Evolutionary conservation across 2,329 filamentous ascomycete species (phyloP).

Genomic region (Sordariomycetes sp.): DNA sequence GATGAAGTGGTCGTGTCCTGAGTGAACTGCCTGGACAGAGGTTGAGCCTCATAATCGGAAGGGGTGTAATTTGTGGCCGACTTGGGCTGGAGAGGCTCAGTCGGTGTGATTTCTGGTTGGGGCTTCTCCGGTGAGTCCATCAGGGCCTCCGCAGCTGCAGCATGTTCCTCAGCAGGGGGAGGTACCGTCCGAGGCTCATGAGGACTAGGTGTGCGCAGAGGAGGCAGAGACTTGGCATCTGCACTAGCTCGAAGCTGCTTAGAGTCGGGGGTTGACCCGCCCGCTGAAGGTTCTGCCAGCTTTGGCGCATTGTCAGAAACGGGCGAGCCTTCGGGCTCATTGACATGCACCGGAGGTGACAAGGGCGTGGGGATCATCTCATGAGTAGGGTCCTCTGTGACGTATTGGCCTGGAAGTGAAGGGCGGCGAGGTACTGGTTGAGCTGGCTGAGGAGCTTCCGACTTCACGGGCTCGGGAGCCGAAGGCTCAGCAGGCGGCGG

Average conservation of each 20-base stretch:
- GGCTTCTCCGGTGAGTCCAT: constrained; percentile 1
- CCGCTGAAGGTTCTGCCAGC: too few species aligned
- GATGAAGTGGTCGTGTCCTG: constrained; percentile 40
- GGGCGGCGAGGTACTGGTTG: too few species aligned
- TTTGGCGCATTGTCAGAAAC: constrained; percentile 8
- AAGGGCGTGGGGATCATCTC: not conserved
- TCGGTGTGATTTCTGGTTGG: constrained; percentile 23
- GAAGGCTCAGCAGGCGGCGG: not conserved
- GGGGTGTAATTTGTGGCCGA: constrained; percentile 22
- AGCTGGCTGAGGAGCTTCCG: too few species aligned
- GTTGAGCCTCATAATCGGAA: constrained; percentile 23
- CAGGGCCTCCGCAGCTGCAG: not conserved
- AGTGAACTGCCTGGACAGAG: constrained; percentile 31
- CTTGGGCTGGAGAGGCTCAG: constrained; percentile 34
- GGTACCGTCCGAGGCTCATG: constrained; percentile 3
- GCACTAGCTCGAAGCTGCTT: constrained; percentile 1
- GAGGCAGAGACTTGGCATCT: constrained; percentile 16
- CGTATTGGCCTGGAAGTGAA: too few species aligned
- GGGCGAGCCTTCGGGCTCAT: constrained; percentile 8
- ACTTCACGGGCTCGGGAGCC: not conserved
- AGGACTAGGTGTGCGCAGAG: constrained; percentile 23
- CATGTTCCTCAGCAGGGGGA: constrained; percentile 1
- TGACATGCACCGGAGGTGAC: too few species aligned
- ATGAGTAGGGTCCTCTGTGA: too few species aligned
- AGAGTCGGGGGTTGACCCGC: too few species aligned